phyloP scores from a whole-genome alignment of 495 filamentous ascomycete genomes.

The Penicillium canescens region DNA sequence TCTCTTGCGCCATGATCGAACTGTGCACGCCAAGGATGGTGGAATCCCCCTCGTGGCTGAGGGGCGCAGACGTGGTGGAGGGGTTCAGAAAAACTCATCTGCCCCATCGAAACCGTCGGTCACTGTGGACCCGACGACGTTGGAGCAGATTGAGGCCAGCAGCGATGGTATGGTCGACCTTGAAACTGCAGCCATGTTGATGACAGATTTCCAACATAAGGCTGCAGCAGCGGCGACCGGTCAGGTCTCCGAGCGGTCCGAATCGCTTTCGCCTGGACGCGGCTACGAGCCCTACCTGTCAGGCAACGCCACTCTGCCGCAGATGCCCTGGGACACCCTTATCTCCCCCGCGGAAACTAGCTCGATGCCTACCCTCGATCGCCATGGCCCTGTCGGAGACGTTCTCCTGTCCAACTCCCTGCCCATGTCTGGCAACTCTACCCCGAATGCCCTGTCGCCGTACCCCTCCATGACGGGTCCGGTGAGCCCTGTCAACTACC shows the following conservation, averaged over 20 bases:
- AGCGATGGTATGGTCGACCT: slow-evolving; percentile 95
- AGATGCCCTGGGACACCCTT: slow-evolving; percentile 88
- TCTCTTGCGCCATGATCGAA: slow-evolving; percentile 94
- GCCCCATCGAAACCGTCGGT: slow-evolving; percentile 79
- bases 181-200: slow-evolving; percentile 97
- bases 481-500: slow-evolving; percentile 70
- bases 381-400: slow-evolving; percentile 57
- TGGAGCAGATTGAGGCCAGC: slow-evolving; percentile 94
- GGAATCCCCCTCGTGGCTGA: slow-evolving; percentile 94
- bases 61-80: slow-evolving; percentile 79
- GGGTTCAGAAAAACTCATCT: slow-evolving; percentile 60
- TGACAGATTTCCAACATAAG: slow-evolving; percentile 98
- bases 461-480: slow-evolving; percentile 72
- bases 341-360: slow-evolving; percentile 65
- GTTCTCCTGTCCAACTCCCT: slow-evolving; percentile 67
- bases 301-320: slow-evolving; percentile 76
- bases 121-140: slow-evolving; percentile 79
- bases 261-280: slow-evolving; percentile 70
- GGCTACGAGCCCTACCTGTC: slow-evolving; percentile 69
- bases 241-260: slow-evolving; percentile 69
- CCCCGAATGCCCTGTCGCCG: slow-evolving; percentile 79
- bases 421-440: slow-evolving; percentile 68
- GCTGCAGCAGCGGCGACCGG: slow-evolving; percentile 80
- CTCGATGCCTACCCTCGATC: slow-evolving; percentile 65
- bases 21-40: slow-evolving; percentile 98